Evolutionary conservation across 768 basidiomycete genomes (phyloP), one percentile per base, ranked within the genome.

Genomic region (Phanerodontia chrysosporium): DNA sequence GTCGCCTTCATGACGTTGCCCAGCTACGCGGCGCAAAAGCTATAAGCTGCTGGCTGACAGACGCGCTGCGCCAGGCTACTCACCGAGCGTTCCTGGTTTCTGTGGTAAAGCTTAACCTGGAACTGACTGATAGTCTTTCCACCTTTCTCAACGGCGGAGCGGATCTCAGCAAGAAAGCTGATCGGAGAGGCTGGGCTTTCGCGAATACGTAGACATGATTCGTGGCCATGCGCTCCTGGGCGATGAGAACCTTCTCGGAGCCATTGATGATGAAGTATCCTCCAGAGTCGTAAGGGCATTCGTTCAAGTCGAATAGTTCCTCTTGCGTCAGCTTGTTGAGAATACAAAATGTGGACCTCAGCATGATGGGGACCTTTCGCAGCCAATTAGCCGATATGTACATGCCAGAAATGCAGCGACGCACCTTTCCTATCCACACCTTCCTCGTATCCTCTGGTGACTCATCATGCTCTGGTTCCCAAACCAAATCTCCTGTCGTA

Each of bases 231-330:
- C 97, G 87, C 72, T 99, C 97, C 73, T 99, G 97, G 1, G 97
- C 97, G 72, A 99, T 99, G 61, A 99, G 80, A n/a, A 99, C 97
- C 74, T 99, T 99, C 72, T 99, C 97, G 2, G 97, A 98, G 13
- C 97, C 97, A 66, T 98, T 98, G 77, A 99, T 98, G 70, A 99
- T 93, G 73, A 99, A 99, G 72, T 99, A 99, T 51, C 97, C 97
- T 72, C 97, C 97, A 39, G 95, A 94, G 74, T 99, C 97, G 69
- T 95, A 96, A 5, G 96, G 96, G 70, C 97, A 99, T 75, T 99
- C 97, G 69, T 97, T 98, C 65, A 98, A 76, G 67, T 95, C 91
- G 71, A 87, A 92, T 49, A 95, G 77, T 63, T 92, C 90, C 62
- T 84, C 81, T 51, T 95, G 92, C 64, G 81, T 80, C 32, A 98